Base-by-base conservation (phyloP, 495 filamentous ascomycete genomes). In the Neurospora tetrasperma region DNA sequence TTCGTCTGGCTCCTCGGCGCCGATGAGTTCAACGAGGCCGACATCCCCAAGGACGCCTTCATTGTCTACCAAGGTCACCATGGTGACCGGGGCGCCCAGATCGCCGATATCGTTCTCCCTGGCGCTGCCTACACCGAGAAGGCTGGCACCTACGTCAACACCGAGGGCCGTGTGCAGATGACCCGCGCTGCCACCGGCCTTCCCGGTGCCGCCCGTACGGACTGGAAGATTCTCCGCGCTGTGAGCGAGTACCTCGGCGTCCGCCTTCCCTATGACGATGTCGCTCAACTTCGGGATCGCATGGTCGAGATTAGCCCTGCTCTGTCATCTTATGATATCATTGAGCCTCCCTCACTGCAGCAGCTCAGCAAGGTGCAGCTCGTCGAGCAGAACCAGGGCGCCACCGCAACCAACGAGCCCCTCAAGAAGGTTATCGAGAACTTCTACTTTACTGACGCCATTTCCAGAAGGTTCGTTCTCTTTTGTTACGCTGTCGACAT, bases 1-100 rank as follows among this genome's bases (percentile, higher is more conserved):
- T 92, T 99, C 78, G 83, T 99, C 80, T 99, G 94, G 94, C 93
- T 99, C 62, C 89, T 99, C 46, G 96, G 96, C 46, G 96, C 96
- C 35, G 96, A 98, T 80, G 96, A 99, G 83, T 87, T 98, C 76
- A 83, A 83, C 69, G 86, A 90, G 71, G 85, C 86, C 41, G 93
- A 97, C 73, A 90, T 98, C 71, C 96, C 96, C 69, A 96, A 94
- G 83, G 92, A 93, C 77, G 95, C 95, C 10, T 98, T 98, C 83
- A 91, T 99, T 73, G 86, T 99, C 80, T 99, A 99, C 84, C 96
- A 99, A 82, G 96, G 96, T 74, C 96, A 99, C 82, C 96, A 99
- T 79, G 96, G 96, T 80, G 96, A 99, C 84, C 86, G 88, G 43
- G 96, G 95, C 71, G 96, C 96, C 43, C 91, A 96, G 82, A 86